A percentile compares a stretch with the other conserved stretches of the same genome.
Conservation (phyloP, 2,329 filamentous ascomycete genomes). For the Tetracladium maxilliforme region DNA sequence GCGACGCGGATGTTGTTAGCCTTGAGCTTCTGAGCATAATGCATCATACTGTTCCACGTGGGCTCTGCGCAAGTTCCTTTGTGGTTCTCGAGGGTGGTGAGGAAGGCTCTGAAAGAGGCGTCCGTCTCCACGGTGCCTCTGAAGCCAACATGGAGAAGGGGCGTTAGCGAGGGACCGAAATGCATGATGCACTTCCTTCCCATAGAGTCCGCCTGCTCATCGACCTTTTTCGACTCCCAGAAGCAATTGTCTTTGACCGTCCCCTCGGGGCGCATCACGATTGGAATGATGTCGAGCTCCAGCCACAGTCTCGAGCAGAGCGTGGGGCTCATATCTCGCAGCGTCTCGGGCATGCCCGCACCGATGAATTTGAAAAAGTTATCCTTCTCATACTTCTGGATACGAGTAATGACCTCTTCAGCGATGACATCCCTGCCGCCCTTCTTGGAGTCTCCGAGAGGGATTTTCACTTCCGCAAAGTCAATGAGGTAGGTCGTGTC, state of each 20-base stretch:
- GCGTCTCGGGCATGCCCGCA: constrained; percentile 47
- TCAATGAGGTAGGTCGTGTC: constrained; percentile 64
- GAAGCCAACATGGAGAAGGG: constrained; percentile 47
- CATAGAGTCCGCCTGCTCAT: constrained; percentile 73
- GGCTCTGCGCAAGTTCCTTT: constrained; percentile 29
- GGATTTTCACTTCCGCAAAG: constrained; percentile 48
- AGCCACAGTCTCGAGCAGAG: constrained; percentile 61
- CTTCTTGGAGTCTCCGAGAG: constrained; percentile 19
- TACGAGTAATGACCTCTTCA: constrained; percentile 40
- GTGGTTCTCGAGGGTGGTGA: constrained; percentile 36
- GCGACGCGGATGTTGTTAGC: constrained; percentile 39
- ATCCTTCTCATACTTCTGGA: constrained; percentile 44
- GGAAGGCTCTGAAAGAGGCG: constrained; percentile 29
- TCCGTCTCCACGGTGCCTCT: constrained; percentile 44
- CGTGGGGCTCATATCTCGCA: constrained; percentile 44
- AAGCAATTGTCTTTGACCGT: constrained; percentile 17
- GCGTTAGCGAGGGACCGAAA: constrained; percentile 59
- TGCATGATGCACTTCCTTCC: constrained; percentile 64
- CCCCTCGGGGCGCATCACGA: constrained; percentile 40
- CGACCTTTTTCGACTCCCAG: constrained; percentile 45
- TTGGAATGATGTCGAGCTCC: constrained; percentile 61
- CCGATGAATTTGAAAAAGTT: constrained; percentile 65
- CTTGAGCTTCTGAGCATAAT: constrained; percentile 38
- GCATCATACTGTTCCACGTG: constrained; percentile 40
- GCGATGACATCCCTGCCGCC: constrained; percentile 31